Percentiles rank a stretch among this genome's conserved stretches.
Evolutionary conservation across 176 grass and related monocot genomes (phyloP).

Genomic region (Stipa capillata): DNA sequence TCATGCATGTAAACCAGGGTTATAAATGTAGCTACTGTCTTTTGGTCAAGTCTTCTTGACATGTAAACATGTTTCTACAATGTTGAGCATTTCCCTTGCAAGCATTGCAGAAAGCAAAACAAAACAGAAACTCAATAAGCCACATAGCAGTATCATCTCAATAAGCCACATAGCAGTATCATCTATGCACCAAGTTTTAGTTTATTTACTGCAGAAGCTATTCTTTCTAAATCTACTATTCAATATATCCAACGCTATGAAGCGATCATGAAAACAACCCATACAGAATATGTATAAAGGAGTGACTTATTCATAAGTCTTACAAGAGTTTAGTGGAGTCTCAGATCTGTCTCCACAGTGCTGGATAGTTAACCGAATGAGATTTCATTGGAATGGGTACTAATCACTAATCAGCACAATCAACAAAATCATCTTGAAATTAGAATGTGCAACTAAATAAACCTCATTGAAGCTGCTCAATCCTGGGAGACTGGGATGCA

Average conservation of each 20-base stretch:
- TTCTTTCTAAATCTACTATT: background rate
- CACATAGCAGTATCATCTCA: background rate
- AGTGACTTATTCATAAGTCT: background rate
- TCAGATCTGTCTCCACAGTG: background rate
- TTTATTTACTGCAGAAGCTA: background rate
- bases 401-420: background rate
- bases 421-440: background rate
- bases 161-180: background rate
- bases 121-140: background rate
- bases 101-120: background rate
- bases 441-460: background rate
- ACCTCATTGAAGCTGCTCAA: background rate
- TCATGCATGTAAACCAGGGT: background rate
- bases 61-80: background rate
- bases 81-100: background rate
- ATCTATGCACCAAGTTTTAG: background rate
- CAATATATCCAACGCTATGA: background rate
- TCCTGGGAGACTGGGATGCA: background rate
- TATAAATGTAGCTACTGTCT: background rate
- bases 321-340: background rate
- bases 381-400: background rate
- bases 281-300: background rate
- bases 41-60: background rate
- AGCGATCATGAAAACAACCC: background rate
- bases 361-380: background rate